phyloP scores from a whole-genome alignment of 2,329 filamentous ascomycete species.

The Tothia fuscella region DNA sequence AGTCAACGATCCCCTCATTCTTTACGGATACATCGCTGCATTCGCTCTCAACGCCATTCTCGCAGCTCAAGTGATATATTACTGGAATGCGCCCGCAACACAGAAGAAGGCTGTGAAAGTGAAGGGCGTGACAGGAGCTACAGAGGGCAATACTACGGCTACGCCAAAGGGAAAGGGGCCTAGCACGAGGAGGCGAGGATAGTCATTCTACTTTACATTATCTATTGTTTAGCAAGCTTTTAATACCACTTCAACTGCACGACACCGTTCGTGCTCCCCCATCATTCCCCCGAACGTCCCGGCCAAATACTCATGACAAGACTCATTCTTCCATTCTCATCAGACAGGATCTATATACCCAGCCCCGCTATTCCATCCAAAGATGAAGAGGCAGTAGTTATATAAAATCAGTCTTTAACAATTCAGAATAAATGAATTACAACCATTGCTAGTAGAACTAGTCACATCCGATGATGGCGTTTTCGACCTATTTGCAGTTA shows the following conservation, averaged over 20 bases:
- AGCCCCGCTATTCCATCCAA: too few species aligned
- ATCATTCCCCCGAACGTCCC: too few species aligned
- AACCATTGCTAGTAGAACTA: too few species aligned
- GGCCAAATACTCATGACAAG: too few species aligned
- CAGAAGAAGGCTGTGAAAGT: slow-evolving; percentile 27
- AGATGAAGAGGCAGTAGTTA: too few species aligned
- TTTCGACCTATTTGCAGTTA: too few species aligned
- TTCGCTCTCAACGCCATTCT: slow-evolving; percentile 83
- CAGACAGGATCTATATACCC: too few species aligned
- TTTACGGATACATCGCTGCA: slow-evolving; percentile 87
- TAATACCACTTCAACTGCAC: too few species aligned
- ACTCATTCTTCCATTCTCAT: neutral
- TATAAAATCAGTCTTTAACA: too few species aligned
- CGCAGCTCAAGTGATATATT: slow-evolving; percentile 84
- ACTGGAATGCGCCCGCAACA: slow-evolving; percentile 62
- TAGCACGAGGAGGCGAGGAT: slow-evolving; percentile 45
- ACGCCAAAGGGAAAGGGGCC: slow-evolving; percentile 36
- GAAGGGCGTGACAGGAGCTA: slow-evolving; percentile 20
- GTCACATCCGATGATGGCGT: too few species aligned
- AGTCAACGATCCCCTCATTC: slow-evolving; percentile 90
- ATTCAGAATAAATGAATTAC: too few species aligned
- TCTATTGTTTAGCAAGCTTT: neutral
- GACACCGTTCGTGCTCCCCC: too few species aligned
- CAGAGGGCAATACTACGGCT: slow-evolving; percentile 27
- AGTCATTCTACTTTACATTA: slow-evolving; percentile 5